Evolutionary conservation across 1,284 basidiomycete genomes (phyloP).

Genomic region (Hymenochaete sp.): DNA sequence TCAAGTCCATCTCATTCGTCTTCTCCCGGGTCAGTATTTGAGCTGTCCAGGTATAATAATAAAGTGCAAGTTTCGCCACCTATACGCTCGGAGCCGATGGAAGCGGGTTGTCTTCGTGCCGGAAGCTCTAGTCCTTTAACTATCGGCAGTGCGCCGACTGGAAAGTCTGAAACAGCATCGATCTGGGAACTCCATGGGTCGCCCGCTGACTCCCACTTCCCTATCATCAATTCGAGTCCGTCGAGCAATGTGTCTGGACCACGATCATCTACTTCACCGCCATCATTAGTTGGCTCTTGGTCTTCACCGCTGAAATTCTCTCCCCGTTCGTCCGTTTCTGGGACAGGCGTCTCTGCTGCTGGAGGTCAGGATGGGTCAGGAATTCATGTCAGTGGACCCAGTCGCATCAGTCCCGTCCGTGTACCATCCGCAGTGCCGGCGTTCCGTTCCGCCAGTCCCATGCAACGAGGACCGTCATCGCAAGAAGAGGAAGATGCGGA

Average conservation of each 20-base stretch:
- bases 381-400: too few species aligned
- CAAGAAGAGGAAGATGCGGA: slow-evolving; percentile 41
- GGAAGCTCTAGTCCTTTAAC: slow-evolving; percentile 24
- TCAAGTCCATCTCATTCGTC: background rate
- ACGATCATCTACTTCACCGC: too few species aligned
- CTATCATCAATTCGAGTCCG: background rate
- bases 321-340: too few species aligned
- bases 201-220: slow-evolving; percentile 19
- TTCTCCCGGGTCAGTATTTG: background rate
- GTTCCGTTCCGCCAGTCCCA: too few species aligned
- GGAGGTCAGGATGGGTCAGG: too few species aligned
- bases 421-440: too few species aligned
- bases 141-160: slow-evolving; percentile 4
- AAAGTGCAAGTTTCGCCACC: slow-evolving; percentile 34
- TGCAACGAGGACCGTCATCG: too few species aligned
- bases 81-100: slow-evolving; percentile 32
- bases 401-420: too few species aligned
- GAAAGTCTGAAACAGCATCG: slow-evolving; percentile 25
- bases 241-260: too few species aligned
- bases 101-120: slow-evolving; percentile 32
- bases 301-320: too few species aligned
- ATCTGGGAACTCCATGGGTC: slow-evolving; percentile 24
- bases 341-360: too few species aligned
- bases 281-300: too few species aligned
- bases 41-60: slow-evolving; percentile 29